Conservation (phyloP, 139 green algal genomes). For the Zygnema cylindricum region DNA sequence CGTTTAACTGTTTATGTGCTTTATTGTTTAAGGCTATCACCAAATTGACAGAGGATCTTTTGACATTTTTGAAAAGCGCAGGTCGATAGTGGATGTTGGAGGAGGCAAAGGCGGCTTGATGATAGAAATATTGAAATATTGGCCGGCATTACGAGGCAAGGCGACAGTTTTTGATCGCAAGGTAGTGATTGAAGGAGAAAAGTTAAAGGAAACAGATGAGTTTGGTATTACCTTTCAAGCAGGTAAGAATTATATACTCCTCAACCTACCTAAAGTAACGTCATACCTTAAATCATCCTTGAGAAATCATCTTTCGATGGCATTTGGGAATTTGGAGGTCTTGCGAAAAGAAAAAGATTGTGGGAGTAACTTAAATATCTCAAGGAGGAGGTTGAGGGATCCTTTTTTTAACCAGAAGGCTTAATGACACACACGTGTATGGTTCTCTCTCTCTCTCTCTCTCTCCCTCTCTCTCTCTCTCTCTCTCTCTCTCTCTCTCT, state of each 20-base stretch:
- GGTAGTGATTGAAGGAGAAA: background rate
- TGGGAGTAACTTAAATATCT: background rate
- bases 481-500: slow-evolving; percentile 13
- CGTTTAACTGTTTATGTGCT: no score
- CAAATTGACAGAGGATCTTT: no score
- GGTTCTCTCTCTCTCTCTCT: slow-evolving; percentile 9
- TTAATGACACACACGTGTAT: background rate
- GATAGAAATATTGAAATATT: background rate
- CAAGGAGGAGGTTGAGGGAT: background rate
- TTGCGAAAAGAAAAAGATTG: background rate
- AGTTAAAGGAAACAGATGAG: background rate
- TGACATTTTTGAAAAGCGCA: no score
- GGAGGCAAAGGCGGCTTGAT: background rate
- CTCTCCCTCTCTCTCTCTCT: slow-evolving; percentile 17
- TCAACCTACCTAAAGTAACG: slow-evolving; percentile 36
- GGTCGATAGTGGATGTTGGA: slow-evolving; percentile 18
- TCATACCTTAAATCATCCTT: slow-evolving; percentile 35
- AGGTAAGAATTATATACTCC: slow-evolving; percentile 25
- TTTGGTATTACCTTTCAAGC: background rate
- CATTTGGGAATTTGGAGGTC: background rate
- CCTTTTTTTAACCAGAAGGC: background rate
- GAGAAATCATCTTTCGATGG: background rate
- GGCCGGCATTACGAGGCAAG: background rate
- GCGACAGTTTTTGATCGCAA: background rate
- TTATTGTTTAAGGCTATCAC: no score